Evolutionary conservation across 345 rosid genomes (phyloP).

Genomic region (Erucastrum elatum): DNA sequence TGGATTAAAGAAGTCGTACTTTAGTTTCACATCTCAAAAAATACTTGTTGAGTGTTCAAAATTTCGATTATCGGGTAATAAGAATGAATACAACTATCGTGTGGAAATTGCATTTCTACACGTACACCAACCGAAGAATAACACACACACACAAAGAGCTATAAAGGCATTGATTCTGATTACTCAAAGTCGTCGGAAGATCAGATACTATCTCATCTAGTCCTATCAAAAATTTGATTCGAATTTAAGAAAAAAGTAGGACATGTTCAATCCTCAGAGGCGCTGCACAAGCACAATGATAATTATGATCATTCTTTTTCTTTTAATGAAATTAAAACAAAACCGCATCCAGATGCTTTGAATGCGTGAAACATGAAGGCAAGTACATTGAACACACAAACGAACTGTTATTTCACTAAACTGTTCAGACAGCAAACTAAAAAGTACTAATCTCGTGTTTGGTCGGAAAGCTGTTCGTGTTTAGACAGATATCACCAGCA

Average conservation of each 20-base stretch:
- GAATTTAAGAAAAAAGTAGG: not conserved
- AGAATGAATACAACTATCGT: not conserved
- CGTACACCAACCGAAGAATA: not conserved
- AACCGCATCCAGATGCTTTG: constrained; percentile 12
- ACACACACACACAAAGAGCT: not conserved
- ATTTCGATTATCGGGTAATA: not conserved
- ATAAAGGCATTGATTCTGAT: constrained; percentile 8
- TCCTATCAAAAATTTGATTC: not conserved
- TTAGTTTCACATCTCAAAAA: not conserved
- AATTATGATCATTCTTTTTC: not conserved
- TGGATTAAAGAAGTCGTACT: not conserved
- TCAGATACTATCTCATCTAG: not conserved
- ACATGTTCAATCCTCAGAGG: not conserved
- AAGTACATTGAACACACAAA: not conserved
- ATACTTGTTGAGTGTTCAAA: not conserved
- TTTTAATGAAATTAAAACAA: not conserved
- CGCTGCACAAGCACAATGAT: not conserved
- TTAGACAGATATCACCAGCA: not conserved
- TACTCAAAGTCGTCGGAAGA: not conserved
- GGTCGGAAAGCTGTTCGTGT: no score
- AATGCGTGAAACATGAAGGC: not conserved
- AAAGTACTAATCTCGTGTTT: not conserved
- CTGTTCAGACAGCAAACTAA: constrained; percentile 12
- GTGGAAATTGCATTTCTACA: not conserved
- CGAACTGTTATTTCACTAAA: not conserved